Base-by-base conservation (phyloP, 345 rosid genomes). In the Noccaea caerulescens region DNA sequence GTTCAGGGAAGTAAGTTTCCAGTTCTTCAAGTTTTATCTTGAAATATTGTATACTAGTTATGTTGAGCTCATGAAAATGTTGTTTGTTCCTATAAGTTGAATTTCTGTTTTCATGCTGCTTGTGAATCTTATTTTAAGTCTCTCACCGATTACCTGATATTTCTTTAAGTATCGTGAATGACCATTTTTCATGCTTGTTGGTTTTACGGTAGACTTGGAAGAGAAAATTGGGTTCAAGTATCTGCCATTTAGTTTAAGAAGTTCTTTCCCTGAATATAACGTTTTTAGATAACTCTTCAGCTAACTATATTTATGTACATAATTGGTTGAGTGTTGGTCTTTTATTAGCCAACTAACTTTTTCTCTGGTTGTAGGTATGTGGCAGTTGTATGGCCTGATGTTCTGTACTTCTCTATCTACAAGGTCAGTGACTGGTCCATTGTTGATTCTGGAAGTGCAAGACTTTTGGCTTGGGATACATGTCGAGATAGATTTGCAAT, bases 371-470 rank as follows among this genome's bases (percentile, higher is more conserved):
- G 83, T 92, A 94, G 99, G 88, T 91, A 89, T 82, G 88, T 94
- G 37, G 91, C 93, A 38, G 80, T 94, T 75, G 93, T 94, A 71
- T 94, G 99, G 99, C 99, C 99, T 6, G 98, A 94, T 84, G 84
- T 94, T 60, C 89, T 95, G 14, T 84, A 91, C 83, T 94, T 94
- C 84, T 86, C 96, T 59, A 76, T 94, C 78, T 94, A 89, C 88
- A 94, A 89, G 79, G 95, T 89, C 58, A 88, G 93, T 64, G 98
- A 91, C 72, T 94, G 99, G 99, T 82, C 96, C 32, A 78, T 89
- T 77, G 96, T 94, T 82, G 99, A 94, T 80, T 94, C 92, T 72
- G 99, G 98, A 65, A 87, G 90, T 83, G 99, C 99, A 65, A 89
- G 96, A 79, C 85, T 88, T 81, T 82, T 94, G 80, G 95, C 96